A percentile compares a stretch with the other conserved stretches of the same genome.
Evolutionary conservation across 148 eudicot genomes (phyloP).

Genomic region (Arctostaphylos glauca): DNA sequence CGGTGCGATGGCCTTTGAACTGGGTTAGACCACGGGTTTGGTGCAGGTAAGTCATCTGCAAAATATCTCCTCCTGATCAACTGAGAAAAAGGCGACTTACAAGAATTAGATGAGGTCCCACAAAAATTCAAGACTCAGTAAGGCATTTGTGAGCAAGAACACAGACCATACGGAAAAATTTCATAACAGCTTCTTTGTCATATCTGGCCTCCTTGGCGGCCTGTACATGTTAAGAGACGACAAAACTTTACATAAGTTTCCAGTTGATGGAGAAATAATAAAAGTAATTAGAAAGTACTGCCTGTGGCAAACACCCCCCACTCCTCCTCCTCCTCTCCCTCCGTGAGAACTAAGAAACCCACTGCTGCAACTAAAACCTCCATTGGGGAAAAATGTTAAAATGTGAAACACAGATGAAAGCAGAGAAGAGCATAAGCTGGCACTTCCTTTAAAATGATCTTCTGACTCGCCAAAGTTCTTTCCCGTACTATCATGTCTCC

Average conservation of each 20-base stretch:
- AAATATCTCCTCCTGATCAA: conserved; percentile 93
- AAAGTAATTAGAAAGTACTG: background rate
- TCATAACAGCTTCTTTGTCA: conserved; percentile 90
- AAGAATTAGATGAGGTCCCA: conserved; percentile 13
- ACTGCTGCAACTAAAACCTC: background rate
- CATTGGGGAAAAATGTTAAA: background rate
- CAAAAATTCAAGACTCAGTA: conserved; percentile 1
- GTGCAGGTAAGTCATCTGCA: conserved; percentile 64
- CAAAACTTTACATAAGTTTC: background rate
- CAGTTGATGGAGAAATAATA: background rate
- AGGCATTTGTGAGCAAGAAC: conserved; percentile 15
- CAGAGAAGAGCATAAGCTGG: background rate
- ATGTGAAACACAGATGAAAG: background rate
- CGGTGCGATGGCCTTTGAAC: conserved; percentile 42
- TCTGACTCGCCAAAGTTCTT: background rate
- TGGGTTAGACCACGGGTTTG: conserved; percentile 70
- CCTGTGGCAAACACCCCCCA: background rate
- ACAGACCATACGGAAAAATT: conserved; percentile 78
- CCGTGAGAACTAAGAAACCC: background rate
- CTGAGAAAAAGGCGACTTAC: conserved; percentile 35
- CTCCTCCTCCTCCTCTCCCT: too few relatives aligned
- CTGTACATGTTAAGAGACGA: conserved; percentile 35
- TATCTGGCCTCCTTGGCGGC: conserved; percentile 91
- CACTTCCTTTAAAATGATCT: background rate
- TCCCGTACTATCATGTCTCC: background rate